Percentiles rank a stretch among this genome's conserved stretches.
phyloP scores from a whole-genome alignment of 2,329 filamentous ascomycete genomes.

The Incumbomyces delicatus region DNA sequence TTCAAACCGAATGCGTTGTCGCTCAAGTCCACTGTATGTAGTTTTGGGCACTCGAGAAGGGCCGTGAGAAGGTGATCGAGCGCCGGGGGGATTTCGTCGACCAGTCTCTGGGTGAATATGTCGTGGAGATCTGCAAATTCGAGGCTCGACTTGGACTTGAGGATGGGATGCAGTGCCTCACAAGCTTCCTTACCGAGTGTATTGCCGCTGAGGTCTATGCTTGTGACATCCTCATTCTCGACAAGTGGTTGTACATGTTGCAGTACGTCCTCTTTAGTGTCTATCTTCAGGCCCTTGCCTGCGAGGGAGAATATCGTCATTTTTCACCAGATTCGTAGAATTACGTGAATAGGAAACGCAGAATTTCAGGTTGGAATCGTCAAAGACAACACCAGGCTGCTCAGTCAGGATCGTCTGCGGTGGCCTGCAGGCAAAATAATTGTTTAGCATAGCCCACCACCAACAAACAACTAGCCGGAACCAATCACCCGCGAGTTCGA shows the following conservation, averaged over 20 bases:
- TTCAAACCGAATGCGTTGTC: conserved; percentile 98
- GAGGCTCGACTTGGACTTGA: conserved; percentile 74
- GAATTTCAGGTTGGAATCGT: too few relatives aligned
- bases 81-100: conserved; percentile 87
- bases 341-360: too few relatives aligned
- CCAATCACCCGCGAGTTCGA: too few relatives aligned
- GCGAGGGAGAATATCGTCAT: conserved; percentile 67
- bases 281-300: conserved; percentile 84
- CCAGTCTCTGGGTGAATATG: conserved; percentile 90
- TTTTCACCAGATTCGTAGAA: not conserved
- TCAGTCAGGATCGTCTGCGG: too few relatives aligned
- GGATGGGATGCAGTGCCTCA: conserved; percentile 62
- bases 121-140: conserved; percentile 83
- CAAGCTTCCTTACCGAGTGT: conserved; percentile 85
- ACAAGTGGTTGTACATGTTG: conserved; percentile 68
- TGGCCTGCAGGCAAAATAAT: too few relatives aligned
- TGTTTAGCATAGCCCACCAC: too few relatives aligned
- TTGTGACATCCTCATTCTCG: conserved; percentile 65
- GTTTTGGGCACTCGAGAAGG: conserved; percentile 72
- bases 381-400: too few relatives aligned
- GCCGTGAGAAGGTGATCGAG: conserved; percentile 76
- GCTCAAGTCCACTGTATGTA: conserved; percentile 88
- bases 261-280: conserved; percentile 77
- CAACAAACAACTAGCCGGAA: too few relatives aligned
- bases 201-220: conserved; percentile 81